Base-by-base conservation (phyloP, 495 filamentous ascomycete species). In the Xylaria intraflava region DNA sequence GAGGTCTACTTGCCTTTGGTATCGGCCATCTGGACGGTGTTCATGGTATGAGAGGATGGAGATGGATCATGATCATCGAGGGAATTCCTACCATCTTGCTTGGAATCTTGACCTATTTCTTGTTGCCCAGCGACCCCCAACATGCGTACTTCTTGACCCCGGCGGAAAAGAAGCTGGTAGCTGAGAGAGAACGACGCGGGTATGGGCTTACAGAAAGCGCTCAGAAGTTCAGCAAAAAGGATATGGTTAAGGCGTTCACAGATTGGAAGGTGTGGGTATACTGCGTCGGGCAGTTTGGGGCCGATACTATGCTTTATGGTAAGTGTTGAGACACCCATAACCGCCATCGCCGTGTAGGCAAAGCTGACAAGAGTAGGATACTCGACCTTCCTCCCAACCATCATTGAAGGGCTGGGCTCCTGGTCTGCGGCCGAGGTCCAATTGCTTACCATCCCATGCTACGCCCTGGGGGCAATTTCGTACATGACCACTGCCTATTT, bases 361-460 rank as follows among this genome's bases (percentile, higher is more conserved):
- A 35, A 35, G 26, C 38, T 42, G 19, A 48, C 23, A 2, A n/a
- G 17, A 39, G 2, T 31, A 75, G 72, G 85, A 3, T 91, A 81
- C 66, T 82, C 78, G 55, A 88, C 84, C 1, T 91, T 91, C 60
- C 71, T 89, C 3, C 87, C 87, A 0, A 91, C 85, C 20, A 90
- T 91, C 58, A 89, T 91, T 68, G 69, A 79, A 24, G 82, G 76
- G 10, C 77, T 89, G 49, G 83, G 83, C 1, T 61, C 70, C 14
- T 89, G 83, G 78, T 72, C 78, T 0, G 69, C 70, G 0, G 76
- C 84, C 0, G 67, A 86, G 51, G 74, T 86, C 16, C 87, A 91
- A 66, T 78, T 85, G 22, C 77, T 89, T n/a, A 90, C 86, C 0
- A 86, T 91, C 38, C 87, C 87, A 3, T 86, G 84, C 64, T 91